These are phyloP conservation scores for Cytospora piceicola DNA, from an alignment of 2,329 filamentous ascomycete genomes.

Conservation along the genomic window DNA sequence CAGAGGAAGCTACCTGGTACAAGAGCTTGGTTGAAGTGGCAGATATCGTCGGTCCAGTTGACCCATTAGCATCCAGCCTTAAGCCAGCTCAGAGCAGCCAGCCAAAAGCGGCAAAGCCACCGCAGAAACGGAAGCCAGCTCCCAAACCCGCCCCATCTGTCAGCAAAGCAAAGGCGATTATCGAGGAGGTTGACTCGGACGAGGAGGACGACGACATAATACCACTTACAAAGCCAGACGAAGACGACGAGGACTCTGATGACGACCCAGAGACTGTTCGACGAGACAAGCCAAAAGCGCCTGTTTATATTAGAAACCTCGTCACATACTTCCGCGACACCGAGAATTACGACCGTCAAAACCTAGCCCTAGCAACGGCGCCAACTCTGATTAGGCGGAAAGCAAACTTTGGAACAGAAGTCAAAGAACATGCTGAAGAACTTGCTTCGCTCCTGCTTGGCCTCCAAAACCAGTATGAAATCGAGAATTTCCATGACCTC, in stretches of 20 bases:
- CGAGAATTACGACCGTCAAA: slow-evolving; percentile 84
- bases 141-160: slow-evolving; percentile 38
- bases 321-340: slow-evolving; percentile 77
- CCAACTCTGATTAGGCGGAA: slow-evolving; percentile 85
- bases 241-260: slow-evolving; percentile 87
- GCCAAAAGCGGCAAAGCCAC: slow-evolving; percentile 35
- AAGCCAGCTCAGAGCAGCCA: slow-evolving; percentile 22
- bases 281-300: slow-evolving; percentile 79
- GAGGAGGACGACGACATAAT: slow-evolving; percentile 70
- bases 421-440: slow-evolving; percentile 81
- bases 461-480: slow-evolving; percentile 82
- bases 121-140: slow-evolving; percentile 37
- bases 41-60: slow-evolving; percentile 65
- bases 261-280: slow-evolving; percentile 88
- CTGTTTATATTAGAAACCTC: slow-evolving; percentile 89
- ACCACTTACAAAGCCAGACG: slow-evolving; percentile 83
- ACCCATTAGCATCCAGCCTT: slow-evolving; percentile 47
- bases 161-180: slow-evolving; percentile 49
- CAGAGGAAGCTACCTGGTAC: slow-evolving; percentile 75
- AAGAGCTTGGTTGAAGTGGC: slow-evolving; percentile 64
- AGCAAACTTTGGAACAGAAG: slow-evolving; percentile 83
- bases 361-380: slow-evolving; percentile 76
- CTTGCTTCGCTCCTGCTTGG: slow-evolving; percentile 77
- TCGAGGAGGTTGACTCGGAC: slow-evolving; percentile 68
- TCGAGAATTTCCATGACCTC: slow-evolving; percentile 76